phyloP scores from a whole-genome alignment of 2,329 filamentous ascomycete species.

The Verticillium dahliae region DNA sequence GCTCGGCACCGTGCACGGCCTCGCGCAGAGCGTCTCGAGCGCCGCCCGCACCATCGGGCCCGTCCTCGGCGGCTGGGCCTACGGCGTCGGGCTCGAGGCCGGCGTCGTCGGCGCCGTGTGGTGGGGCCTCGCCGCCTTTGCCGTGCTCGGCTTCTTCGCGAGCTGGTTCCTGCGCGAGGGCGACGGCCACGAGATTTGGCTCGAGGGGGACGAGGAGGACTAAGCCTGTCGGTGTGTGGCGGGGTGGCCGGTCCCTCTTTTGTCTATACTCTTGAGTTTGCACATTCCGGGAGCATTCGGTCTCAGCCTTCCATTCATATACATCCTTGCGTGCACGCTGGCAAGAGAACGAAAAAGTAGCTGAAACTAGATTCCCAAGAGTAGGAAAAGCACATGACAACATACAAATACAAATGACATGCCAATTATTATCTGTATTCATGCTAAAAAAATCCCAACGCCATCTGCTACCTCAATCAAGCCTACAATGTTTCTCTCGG shows the following conservation, averaged over 20 bases:
- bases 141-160: slow-evolving; percentile 38
- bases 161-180: slow-evolving; percentile 54
- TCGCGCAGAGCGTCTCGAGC: slow-evolving; percentile 52
- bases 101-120: slow-evolving; percentile 54
- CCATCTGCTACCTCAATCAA: too few species aligned
- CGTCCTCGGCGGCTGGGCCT: slow-evolving; percentile 52
- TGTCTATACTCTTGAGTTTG: too few species aligned
- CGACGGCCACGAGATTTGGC: slow-evolving; percentile 57
- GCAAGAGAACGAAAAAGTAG: too few species aligned
- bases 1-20: slow-evolving; percentile 39
- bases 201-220: slow-evolving; percentile 52
- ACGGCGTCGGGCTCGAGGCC: slow-evolving; percentile 49
- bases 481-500: slow-evolving; percentile 9
- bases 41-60: slow-evolving; percentile 55
- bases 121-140: slow-evolving; percentile 47
- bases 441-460: too few species aligned
- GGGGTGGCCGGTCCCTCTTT: too few species aligned
- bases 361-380: too few species aligned
- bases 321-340: too few species aligned
- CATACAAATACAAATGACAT: too few species aligned
- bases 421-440: too few species aligned
- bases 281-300: too few species aligned
- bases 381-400: too few species aligned
- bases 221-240: neutral
- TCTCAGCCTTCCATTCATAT: too few species aligned